phyloP scores from a whole-genome alignment of 257 asterid species.

The Echium plantagineum region DNA sequence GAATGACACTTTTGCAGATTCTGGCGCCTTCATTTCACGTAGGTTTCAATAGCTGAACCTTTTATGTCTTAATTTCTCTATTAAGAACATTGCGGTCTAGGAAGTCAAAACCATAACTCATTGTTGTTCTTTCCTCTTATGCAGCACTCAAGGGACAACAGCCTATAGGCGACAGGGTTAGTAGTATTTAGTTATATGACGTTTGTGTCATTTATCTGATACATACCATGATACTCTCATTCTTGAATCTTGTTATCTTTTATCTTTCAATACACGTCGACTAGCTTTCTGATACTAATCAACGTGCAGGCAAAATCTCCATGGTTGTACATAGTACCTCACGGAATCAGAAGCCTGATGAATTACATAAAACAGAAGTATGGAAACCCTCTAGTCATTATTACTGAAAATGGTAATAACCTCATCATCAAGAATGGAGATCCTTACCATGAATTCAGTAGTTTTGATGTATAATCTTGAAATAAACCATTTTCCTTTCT shows the following conservation, averaged over 20 bases:
- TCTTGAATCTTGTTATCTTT: background rate
- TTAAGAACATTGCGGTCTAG: background rate
- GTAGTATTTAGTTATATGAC: background rate
- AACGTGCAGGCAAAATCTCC: slow-evolving; percentile 61
- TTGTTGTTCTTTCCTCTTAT: background rate
- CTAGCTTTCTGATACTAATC: background rate
- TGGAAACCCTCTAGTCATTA: slow-evolving; percentile 57
- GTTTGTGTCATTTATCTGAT: background rate
- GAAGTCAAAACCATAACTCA: background rate
- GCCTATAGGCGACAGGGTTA: slow-evolving; percentile 38
- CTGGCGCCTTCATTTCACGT: slow-evolving; percentile 55
- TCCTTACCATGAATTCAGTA: background rate
- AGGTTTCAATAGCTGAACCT: slow-evolving; percentile 8
- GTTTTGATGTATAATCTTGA: no score
- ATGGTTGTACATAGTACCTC: slow-evolving; percentile 83
- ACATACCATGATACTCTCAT: background rate
- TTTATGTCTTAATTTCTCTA: background rate
- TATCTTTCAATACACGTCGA: no score
- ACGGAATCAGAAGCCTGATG: slow-evolving; percentile 68
- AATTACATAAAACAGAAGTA: slow-evolving; percentile 59
- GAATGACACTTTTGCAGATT: slow-evolving; percentile 52
- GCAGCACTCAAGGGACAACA: slow-evolving; percentile 30
- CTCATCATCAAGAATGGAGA: background rate
- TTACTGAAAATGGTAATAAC: slow-evolving; percentile 71
- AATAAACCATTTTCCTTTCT: no score